Base-by-base conservation (phyloP, 306 rosid species). In the Prunus fruticosa region DNA sequence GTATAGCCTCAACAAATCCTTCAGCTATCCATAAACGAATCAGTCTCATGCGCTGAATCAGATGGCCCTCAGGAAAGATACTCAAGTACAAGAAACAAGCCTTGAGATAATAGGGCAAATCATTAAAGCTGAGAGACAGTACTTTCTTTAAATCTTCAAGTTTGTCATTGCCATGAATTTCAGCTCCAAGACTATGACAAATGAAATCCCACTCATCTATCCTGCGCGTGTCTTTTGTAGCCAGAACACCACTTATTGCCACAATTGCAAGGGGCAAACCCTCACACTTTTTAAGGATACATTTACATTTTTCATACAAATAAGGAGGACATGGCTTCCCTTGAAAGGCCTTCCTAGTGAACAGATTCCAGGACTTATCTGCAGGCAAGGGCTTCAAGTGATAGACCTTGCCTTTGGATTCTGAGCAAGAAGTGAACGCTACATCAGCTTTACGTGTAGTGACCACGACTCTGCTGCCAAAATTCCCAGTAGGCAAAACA, bases 191-290 rank as follows among this genome's bases (percentile, higher is more conserved):
- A 75, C 91, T 87, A 27, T 61, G 67, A 23, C 79, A 54, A 64
- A 90, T 76, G 83, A 71, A 60, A 62, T 76, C 83, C 96, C 96
- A 88, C 54, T 90, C 91, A 18, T 88, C 92, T 32, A 88, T 82
- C 75, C 86, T 83, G 47, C 61, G 73, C 73, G 63, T 63, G 81
- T 86, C 89, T 82, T 90, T 88, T 5, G 83, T 86, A 11, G 91
- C 88, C 80, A 90, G 73, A 58, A 88, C 82, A 46, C 92, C 89
- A 76, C 91, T 79, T 28, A 90, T 54, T 34, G 96, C 96, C 16
- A 88, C 92, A 30, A 90, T 88, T 49, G 96, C 96, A 79, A 90
- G 91, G 22, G 96, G 96, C 60, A 90, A 81, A 30, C 96, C 96
- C 79, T 83, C 92, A 22, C 96, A 90, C 81, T 73, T 90, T 82